Conservation (phyloP, 2,329 filamentous ascomycete species). For the Botrytis squamosa region DNA sequence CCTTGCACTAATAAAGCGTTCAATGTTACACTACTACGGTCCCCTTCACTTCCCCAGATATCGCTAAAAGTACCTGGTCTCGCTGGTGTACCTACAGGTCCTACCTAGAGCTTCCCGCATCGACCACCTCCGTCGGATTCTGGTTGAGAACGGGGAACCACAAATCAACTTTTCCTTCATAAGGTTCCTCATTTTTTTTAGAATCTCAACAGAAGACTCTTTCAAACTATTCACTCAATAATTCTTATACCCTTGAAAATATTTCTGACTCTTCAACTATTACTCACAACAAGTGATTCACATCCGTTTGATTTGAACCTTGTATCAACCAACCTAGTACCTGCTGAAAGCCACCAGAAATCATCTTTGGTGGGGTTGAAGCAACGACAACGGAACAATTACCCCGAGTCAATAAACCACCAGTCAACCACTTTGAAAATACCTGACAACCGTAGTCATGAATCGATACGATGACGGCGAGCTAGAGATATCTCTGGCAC, state of each 20-base stretch:
- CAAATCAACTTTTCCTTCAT: conserved; percentile 7
- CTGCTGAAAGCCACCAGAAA: conserved; percentile 10
- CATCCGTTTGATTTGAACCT: neutral
- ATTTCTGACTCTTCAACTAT: neutral
- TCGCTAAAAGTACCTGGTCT: conserved; percentile 10
- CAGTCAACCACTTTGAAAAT: neutral
- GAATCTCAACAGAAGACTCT: neutral
- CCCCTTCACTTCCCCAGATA: conserved; percentile 16
- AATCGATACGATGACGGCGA: conserved; percentile 71
- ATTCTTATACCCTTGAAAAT: neutral
- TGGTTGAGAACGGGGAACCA: conserved; percentile 5
- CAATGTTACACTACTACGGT: neutral
- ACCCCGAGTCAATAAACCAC: conserved; percentile 1
- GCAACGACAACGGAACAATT: conserved; percentile 15
- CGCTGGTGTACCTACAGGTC: no score
- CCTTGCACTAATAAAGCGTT: neutral
- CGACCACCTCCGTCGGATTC: conserved; percentile 7
- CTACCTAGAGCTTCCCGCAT: conserved; percentile 8
- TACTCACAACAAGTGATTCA: conserved; percentile 7
- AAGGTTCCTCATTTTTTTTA: neutral
- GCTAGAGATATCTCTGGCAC: conserved; percentile 73
- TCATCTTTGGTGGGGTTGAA: conserved; percentile 18
- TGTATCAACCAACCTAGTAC: neutral
- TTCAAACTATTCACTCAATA: conserved; percentile 1
- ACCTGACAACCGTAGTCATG: neutral